Conservation (phyloP, 2,329 filamentous ascomycete species). For the Aspergillus glaucus region DNA sequence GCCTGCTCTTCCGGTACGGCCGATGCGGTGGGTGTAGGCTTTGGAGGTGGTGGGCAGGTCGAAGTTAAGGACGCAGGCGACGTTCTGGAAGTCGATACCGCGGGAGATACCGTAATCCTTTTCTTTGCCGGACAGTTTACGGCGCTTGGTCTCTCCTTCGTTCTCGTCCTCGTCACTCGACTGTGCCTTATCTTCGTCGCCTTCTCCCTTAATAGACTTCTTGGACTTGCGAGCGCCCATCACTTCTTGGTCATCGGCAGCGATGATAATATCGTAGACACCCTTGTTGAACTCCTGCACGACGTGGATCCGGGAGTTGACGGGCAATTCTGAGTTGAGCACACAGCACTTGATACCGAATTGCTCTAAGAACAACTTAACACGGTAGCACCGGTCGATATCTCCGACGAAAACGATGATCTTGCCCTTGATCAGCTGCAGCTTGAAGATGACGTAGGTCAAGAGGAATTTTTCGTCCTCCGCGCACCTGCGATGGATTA, state of each 20-base stretch:
- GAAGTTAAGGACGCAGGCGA: constrained; percentile 92
- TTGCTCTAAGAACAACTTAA: constrained; percentile 94
- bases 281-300: constrained; percentile 97
- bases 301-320: constrained; percentile 88
- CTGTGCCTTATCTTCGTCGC: constrained; percentile 21
- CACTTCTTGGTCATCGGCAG: constrained; percentile 84
- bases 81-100: constrained; percentile 94
- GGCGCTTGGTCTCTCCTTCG: constrained; percentile 48
- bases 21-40: constrained; percentile 95
- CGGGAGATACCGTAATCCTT: constrained; percentile 93
- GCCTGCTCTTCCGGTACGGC: constrained; percentile 83
- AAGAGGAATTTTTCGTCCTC: constrained; percentile 97
- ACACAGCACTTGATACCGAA: constrained; percentile 93
- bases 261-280: constrained; percentile 96
- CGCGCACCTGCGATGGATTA: constrained; percentile 54
- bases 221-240: constrained; percentile 49
- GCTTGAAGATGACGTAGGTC: constrained; percentile 89
- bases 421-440: constrained; percentile 90
- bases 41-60: constrained; percentile 83
- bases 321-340: constrained; percentile 86
- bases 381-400: constrained; percentile 79
- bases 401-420: constrained; percentile 79
- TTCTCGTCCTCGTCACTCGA: constrained; percentile 28
- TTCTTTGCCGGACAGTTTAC: constrained; percentile 62
- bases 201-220: constrained; percentile 20